phyloP scores from a whole-genome alignment of 495 filamentous ascomycete species.

The Aspergillus leporis region DNA sequence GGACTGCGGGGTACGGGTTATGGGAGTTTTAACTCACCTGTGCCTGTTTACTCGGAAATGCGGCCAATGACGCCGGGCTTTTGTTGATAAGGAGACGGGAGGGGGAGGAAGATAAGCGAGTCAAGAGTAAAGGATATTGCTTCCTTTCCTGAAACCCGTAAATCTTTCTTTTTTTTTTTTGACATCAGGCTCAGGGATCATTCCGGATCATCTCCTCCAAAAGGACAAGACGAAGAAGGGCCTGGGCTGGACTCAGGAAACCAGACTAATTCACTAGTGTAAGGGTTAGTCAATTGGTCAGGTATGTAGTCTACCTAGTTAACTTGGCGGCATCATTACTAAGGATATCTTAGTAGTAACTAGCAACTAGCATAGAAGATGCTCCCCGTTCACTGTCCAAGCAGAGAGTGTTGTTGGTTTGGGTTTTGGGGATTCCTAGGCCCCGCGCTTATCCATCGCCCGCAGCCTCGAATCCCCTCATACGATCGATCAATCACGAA shows the following conservation, averaged over 20 bases:
- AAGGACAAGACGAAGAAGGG: neutral
- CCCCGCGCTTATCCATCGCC: neutral
- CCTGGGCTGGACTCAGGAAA: neutral
- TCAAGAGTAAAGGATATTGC: constrained; percentile 7
- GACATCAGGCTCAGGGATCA: neutral
- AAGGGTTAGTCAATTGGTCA: neutral
- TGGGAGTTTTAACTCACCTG: neutral
- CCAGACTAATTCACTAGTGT: neutral
- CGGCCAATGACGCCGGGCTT: constrained; percentile 8
- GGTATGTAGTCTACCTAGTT: too few relatives aligned
- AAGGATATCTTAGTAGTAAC: neutral
- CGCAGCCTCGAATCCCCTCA: constrained; percentile 5
- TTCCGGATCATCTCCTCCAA: neutral
- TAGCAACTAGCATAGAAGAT: neutral
- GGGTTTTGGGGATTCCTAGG: neutral
- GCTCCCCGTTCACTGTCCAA: neutral
- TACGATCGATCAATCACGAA: constrained; percentile 5
- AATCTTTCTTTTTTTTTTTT: neutral
- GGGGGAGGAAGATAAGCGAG: constrained; percentile 2
- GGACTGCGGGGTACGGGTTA: constrained; percentile 20
- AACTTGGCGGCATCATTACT: neutral
- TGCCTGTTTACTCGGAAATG: neutral
- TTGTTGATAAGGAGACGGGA: constrained; percentile 5
- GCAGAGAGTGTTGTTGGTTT: constrained; percentile 1
- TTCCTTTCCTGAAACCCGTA: neutral